Evolutionary conservation across 495 filamentous ascomycete species (phyloP).

Genomic region (Penicillium canariense): DNA sequence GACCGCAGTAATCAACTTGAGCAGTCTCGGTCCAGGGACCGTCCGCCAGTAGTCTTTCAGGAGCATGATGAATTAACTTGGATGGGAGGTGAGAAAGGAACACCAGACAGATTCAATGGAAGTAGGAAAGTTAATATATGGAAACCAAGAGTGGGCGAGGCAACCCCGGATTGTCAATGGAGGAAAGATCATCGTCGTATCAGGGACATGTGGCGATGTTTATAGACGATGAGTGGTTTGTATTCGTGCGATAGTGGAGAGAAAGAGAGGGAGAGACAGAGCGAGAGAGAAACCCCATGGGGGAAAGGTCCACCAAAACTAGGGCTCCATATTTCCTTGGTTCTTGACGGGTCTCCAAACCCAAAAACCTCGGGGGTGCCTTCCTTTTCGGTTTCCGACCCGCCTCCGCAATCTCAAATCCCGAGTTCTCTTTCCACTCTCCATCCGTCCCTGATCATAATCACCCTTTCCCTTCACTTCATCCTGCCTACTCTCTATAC

Average conservation of each 20-base stretch:
- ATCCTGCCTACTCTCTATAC: constrained; percentile 2
- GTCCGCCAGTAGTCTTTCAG: constrained; percentile 7
- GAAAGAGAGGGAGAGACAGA: neutral
- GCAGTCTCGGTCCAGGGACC: constrained; percentile 24
- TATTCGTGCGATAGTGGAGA: neutral
- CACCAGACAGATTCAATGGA: neutral
- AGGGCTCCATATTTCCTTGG: neutral
- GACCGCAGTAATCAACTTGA: constrained; percentile 50
- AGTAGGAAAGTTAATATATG: neutral
- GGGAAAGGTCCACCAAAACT: neutral
- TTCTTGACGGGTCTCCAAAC: constrained; percentile 1
- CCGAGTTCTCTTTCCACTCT: constrained; percentile 2
- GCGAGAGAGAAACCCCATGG: neutral
- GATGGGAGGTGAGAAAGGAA: neutral
- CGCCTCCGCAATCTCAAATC: constrained; percentile 4
- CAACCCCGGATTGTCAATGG: constrained; percentile 3
- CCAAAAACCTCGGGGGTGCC: neutral
- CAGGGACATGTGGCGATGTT: constrained; percentile 8
- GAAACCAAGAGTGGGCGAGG: constrained; percentile 2
- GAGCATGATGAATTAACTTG: constrained; percentile 5
- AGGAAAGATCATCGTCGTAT: neutral
- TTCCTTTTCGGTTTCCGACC: neutral
- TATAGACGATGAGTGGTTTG: constrained; percentile 6
- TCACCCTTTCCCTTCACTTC: neutral
- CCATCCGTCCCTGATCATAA: neutral